Conservation (phyloP, 139 green algal genomes). For the Closterium sp. region DNA sequence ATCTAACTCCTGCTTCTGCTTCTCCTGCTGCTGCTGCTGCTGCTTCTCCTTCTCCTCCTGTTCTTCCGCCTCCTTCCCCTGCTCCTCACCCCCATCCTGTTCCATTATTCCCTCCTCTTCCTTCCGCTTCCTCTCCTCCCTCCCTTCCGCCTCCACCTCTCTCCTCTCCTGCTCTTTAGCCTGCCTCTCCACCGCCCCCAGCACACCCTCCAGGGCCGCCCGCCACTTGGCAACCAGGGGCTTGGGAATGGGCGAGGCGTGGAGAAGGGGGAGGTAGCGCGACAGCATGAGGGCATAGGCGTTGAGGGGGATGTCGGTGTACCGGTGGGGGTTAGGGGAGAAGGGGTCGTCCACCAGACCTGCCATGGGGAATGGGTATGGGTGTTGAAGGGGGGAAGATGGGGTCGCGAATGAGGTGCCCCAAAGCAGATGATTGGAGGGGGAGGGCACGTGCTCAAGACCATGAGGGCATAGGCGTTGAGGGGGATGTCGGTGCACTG, state of each 20-base stretch:
- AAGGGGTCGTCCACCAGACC: neutral
- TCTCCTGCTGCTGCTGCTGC: neutral
- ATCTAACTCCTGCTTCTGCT: neutral
- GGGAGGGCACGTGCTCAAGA: neutral
- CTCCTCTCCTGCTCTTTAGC: neutral
- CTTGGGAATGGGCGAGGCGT: neutral
- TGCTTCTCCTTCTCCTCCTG: neutral
- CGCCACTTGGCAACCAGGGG: neutral
- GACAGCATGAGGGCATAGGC: neutral
- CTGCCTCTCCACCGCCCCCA: neutral
- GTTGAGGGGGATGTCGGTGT: neutral
- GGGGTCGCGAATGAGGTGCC: no score
- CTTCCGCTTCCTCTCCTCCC: neutral
- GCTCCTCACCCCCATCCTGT: neutral
- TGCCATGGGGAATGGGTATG: neutral
- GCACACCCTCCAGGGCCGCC: neutral
- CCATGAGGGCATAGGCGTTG: neutral
- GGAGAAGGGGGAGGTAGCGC: neutral
- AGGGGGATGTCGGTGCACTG: neutral
- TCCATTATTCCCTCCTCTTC: neutral
- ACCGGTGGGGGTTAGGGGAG: neutral
- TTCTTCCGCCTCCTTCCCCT: neutral
- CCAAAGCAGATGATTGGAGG: no score
- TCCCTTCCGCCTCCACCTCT: constrained; percentile 28
- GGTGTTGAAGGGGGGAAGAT: neutral